Base-by-base conservation (phyloP, 768 basidiomycete species). In the Macrolepiota albuminosa region DNA sequence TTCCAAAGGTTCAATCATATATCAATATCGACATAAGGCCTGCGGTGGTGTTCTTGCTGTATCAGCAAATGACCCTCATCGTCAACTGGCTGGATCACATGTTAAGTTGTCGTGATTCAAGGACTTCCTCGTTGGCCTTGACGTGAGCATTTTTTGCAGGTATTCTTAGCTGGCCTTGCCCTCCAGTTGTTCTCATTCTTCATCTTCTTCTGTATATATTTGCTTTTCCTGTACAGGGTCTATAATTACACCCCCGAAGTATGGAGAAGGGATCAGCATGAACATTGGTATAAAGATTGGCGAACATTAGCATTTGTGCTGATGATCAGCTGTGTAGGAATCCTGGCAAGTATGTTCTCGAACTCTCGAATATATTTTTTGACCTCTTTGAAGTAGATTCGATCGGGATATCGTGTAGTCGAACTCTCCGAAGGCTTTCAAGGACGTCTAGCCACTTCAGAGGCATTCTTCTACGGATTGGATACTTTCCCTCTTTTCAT, bases 401-500 rank as follows among this genome's bases (percentile, higher is more conserved):
- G 89, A 59, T 89, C 84, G 36, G 71, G 77, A 4, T 91, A 84
- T 72, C 74, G 79, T 67, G 77, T 78, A 7, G 76, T 79, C 16
- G 89, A 91, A 63, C 75, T 84, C 21, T 80, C 83, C 3, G 73
- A 87, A 70, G 89, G 89, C 8, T 88, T 76, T 69, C 62, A 70
- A 26, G 86, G 86, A 8, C 75, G 74, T 37, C 76, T 90, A 29
- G 78, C 82, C 6, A 84, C 78, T 3, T 80, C 78, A 6, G 88
- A 90, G 68, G 71, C 67, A 5, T 83, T 79, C 65, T 89, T 91
- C 69, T 91, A 88, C 67, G 81, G 72, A 6, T 74, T 90, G 50
- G 74, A 92, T 69, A 81, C 87, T 0, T 72, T 88, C 2, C 88
- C 88, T 8, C 76, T 89, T 13, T 79, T 86, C 59, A 66, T 90